Base-by-base conservation (phyloP, 2,329 filamentous ascomycete genomes). In the Aspergillus flavus region DNA sequence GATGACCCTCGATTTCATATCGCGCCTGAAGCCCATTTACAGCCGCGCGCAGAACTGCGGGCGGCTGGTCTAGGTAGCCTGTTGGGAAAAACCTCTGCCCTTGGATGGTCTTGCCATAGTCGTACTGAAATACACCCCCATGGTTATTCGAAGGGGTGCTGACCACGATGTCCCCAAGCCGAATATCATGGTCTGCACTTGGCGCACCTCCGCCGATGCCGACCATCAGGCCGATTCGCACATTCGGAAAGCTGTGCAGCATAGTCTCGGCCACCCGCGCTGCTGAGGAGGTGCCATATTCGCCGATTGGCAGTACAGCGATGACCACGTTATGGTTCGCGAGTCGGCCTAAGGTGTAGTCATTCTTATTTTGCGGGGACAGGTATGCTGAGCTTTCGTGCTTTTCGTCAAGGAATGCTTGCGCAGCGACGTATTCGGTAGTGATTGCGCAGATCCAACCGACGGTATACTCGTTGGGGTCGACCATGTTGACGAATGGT, bases 401-500 rank as follows among this genome's bases (percentile, higher is more conserved):
- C 36, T 71, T 64, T 62, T 82, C 75, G 57, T 83, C 80, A 2
- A 83, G 76, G 30, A 82, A 76, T 0, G 57, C 68, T 34, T 69
- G 66, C 4, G 80, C 80, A 4, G 80, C 80, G 54, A 77, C 71
- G 54, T 71, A 73, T 58, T 83, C 81, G 0, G 66, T 71, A 1
- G 10, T 21, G 4, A 82, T 61, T 10, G 80, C 80, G 61, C 78
- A 82, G 6, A 84, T 81, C 79, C 79, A 82, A n/a, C 79, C 80
- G 9, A 83, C 74, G 0, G 72, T 79, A 60, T 82, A 82, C 23
- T 72, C 41, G 7, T 57, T 30, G 1, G 43, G 32, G 2, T 32
- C 19, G 36, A 46, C 19, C 58, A 61, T 61, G 16, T 19, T 41
- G 56, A 39, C n/a, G 7, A 23, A 46, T 19, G 1, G 2, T 16